These are phyloP conservation scores for Recurvomyces mirabilis DNA, from an alignment of 495 filamentous ascomycete genomes.

Conservation along the genomic window DNA sequence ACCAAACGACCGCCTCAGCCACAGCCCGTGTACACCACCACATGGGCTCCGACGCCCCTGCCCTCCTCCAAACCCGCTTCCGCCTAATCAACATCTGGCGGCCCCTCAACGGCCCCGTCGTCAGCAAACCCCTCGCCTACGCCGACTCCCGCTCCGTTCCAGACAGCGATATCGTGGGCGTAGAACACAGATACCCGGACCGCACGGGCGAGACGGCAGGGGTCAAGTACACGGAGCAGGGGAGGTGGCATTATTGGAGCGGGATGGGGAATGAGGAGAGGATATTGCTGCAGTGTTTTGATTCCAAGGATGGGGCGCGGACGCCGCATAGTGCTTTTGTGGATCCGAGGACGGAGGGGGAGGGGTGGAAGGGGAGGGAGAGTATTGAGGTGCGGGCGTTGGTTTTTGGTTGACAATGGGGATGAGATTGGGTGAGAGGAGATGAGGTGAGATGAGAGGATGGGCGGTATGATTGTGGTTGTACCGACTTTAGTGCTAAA, in stretches of 20 bases:
- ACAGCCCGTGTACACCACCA: conserved; percentile 55
- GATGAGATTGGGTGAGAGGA: no score
- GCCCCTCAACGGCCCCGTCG: conserved; percentile 62
- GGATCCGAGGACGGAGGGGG: conserved; percentile 51
- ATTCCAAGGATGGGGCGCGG: conserved; percentile 52
- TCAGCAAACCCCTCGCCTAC: conserved; percentile 57
- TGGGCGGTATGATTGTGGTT: no score
- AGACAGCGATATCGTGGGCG: conserved; percentile 53
- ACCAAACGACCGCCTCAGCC: conserved; percentile 61
- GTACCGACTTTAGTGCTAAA: no score
- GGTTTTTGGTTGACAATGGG: conserved; percentile 63
- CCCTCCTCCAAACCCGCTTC: conserved; percentile 50
- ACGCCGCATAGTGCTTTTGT: conserved; percentile 75
- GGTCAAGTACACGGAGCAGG: conserved; percentile 45
- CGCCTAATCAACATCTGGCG: conserved; percentile 87
- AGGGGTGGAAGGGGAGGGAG: conserved; percentile 42
- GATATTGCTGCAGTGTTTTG: conserved; percentile 73
- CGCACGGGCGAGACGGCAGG: conserved; percentile 68
- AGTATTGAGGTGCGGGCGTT: conserved; percentile 82
- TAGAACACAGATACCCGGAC: conserved; percentile 66
- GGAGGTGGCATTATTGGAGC: conserved; percentile 70
- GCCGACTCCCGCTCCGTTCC: conserved; percentile 49
- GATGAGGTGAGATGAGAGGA: no score
- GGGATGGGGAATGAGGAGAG: conserved; percentile 67
- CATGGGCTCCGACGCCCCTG: conserved; percentile 44